phyloP scores from a whole-genome alignment of 805 yeast species.

The Yarrowia sp. region DNA sequence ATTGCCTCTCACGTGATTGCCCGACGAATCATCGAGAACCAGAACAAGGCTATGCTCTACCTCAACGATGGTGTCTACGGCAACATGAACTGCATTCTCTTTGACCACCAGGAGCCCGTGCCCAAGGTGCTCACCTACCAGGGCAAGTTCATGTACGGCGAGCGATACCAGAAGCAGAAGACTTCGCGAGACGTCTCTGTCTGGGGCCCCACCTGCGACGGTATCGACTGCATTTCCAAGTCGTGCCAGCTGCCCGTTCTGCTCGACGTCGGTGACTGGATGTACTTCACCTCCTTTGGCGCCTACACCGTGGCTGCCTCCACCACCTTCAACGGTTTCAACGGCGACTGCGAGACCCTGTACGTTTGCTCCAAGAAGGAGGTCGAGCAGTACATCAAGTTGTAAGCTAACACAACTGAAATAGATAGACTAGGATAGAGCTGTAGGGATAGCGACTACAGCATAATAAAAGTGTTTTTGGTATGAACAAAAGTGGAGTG shows the following conservation, averaged over 20 bases:
- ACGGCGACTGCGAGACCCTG: conserved; percentile 60
- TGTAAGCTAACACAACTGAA: conserved; percentile 13
- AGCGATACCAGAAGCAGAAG: conserved; percentile 39
- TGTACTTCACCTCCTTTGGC: conserved; percentile 81
- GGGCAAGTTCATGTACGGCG: conserved; percentile 55
- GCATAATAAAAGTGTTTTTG: conserved; percentile 15
- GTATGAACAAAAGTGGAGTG: too few relatives aligned
- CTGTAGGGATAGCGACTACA: conserved; percentile 21
- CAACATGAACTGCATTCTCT: conserved; percentile 89
- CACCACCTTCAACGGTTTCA: conserved; percentile 92
- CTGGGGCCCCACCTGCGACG: conserved; percentile 99
- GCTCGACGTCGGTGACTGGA: conserved; percentile 88
- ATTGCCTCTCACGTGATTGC: conserved; percentile 86
- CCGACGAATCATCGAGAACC: conserved; percentile 59
- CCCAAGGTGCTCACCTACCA: conserved; percentile 70
- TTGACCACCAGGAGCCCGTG: conserved; percentile 84
- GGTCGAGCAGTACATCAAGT: conserved; percentile 20
- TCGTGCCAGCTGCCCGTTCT: conserved; percentile 62
- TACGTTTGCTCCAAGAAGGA: conserved; percentile 61
- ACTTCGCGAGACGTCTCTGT: conserved; percentile 56
- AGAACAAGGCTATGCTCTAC: conserved; percentile 70
- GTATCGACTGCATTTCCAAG: conserved; percentile 79
- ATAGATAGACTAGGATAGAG: conserved; percentile 4
- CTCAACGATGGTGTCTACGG: conserved; percentile 96
- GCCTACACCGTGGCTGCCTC: conserved; percentile 94